phyloP scores from a whole-genome alignment of 2,329 filamentous ascomycete genomes.

The Beauveria sp. region DNA sequence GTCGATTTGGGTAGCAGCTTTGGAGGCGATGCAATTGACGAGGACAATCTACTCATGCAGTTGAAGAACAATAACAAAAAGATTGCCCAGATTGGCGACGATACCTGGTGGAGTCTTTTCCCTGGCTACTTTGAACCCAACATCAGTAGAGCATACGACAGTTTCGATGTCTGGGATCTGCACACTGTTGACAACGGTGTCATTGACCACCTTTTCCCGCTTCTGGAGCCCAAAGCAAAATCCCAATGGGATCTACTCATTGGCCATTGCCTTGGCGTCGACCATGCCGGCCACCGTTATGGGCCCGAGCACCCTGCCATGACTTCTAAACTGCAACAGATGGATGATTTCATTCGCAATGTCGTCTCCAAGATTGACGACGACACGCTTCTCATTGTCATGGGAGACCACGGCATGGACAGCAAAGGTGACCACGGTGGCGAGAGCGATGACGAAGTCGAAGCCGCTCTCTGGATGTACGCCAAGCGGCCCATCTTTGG shows the following conservation, averaged over 20 bases:
- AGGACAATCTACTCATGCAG: slow-evolving; percentile 72
- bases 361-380: slow-evolving; percentile 71
- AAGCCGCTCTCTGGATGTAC: slow-evolving; percentile 98
- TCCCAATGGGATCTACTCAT: slow-evolving; percentile 88
- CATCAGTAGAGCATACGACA: slow-evolving; percentile 84
- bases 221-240: slow-evolving; percentile 58
- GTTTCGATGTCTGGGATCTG: slow-evolving; percentile 96
- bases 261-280: slow-evolving; percentile 88
- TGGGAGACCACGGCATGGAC: slow-evolving; percentile 99
- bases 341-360: slow-evolving; percentile 72
- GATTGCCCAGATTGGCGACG: slow-evolving; percentile 91
- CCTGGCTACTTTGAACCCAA: slow-evolving; percentile 87
- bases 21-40: slow-evolving; percentile 88
- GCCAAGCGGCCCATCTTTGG: slow-evolving; percentile 83
- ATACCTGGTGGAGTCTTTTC: slow-evolving; percentile 93
- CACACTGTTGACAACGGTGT: slow-evolving; percentile 97
- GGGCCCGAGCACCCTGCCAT: slow-evolving; percentile 90
- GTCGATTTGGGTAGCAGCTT: slow-evolving; percentile 93
- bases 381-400: slow-evolving; percentile 80
- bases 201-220: slow-evolving; percentile 79
- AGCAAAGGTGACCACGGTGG: slow-evolving; percentile 96
- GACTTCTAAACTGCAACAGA: slow-evolving; percentile 82
- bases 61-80: slow-evolving; percentile 58
- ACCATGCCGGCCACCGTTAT: slow-evolving; percentile 94
- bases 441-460: slow-evolving; percentile 91